Conservation (phyloP, 164 flowering plant genomes). For the Chimonanthus salicifolius region DNA sequence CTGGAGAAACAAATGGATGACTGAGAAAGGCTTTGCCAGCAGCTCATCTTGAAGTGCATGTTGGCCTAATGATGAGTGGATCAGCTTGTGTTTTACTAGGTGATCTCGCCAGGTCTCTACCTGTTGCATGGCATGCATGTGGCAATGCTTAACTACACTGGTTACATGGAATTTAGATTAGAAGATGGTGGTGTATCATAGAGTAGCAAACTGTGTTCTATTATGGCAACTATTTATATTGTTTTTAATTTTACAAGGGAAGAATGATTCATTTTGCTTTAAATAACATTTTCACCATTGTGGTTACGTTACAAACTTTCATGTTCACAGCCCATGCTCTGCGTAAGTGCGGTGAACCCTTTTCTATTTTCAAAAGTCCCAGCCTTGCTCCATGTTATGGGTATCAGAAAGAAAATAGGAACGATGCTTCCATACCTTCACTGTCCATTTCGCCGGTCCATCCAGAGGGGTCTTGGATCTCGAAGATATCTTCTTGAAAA, state of each 20-base stretch:
- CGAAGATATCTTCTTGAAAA: slow-evolving; percentile 89
- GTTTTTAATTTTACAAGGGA: background rate
- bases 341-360: slow-evolving; percentile 94
- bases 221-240: background rate
- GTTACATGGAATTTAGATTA: background rate
- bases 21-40: background rate
- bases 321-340: slow-evolving; percentile 91
- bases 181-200: background rate
- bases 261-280: background rate
- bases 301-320: slow-evolving; percentile 2
- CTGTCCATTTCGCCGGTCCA: slow-evolving; percentile 79
- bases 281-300: background rate
- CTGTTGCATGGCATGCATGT: background rate
- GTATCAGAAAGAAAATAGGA: slow-evolving; percentile 66
- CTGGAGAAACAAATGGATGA: background rate
- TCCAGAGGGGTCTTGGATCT: slow-evolving; percentile 66
- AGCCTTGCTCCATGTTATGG: slow-evolving; percentile 68
- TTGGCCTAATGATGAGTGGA: background rate
- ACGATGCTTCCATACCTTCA: slow-evolving; percentile 74
- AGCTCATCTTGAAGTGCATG: background rate
- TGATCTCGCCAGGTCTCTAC: background rate
- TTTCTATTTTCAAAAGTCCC: slow-evolving; percentile 79
- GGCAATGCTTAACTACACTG: background rate
- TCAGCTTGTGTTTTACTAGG: background rate
- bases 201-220: background rate